A percentile compares a stretch with the other conserved stretches of the same genome.
Evolutionary conservation across 2,329 filamentous ascomycete species (phyloP).

Genomic region (Aspergillus costaricaensis): DNA sequence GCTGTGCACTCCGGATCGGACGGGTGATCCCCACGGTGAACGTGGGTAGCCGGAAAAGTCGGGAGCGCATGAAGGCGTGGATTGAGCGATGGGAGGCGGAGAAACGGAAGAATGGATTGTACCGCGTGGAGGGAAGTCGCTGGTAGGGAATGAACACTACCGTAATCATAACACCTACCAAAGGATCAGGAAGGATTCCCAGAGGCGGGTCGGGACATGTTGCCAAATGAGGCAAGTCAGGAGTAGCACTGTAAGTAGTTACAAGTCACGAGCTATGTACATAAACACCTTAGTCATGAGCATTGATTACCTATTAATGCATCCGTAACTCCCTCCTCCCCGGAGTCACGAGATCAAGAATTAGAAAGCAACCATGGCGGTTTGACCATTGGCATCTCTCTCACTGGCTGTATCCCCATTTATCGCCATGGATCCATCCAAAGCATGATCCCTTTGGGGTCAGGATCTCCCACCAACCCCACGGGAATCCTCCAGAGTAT

Average conservation of each 20-base stretch:
- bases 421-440: neutral
- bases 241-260: too few species aligned
- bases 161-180: too few species aligned
- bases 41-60: slow-evolving; percentile 63
- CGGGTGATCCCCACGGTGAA: slow-evolving; percentile 94
- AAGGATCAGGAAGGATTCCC: too few species aligned
- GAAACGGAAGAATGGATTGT: slow-evolving; percentile 64
- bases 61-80: slow-evolving; percentile 68
- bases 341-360: neutral
- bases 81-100: slow-evolving; percentile 65
- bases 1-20: slow-evolving; percentile 82
- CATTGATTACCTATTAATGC: too few species aligned
- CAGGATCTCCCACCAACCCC: neutral
- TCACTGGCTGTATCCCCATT: neutral
- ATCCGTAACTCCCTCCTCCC: neutral
- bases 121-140: slow-evolving; percentile 39
- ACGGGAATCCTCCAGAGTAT: neutral
- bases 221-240: too few species aligned
- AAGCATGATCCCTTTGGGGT: neutral
- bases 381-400: neutral
- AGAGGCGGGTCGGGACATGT: too few species aligned
- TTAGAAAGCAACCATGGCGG: neutral
- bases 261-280: too few species aligned
- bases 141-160: neutral
- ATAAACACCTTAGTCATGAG: too few species aligned